Evolutionary conservation across 108 stramenopile species (phyloP).

Genomic region (Skeletonema costatum): DNA sequence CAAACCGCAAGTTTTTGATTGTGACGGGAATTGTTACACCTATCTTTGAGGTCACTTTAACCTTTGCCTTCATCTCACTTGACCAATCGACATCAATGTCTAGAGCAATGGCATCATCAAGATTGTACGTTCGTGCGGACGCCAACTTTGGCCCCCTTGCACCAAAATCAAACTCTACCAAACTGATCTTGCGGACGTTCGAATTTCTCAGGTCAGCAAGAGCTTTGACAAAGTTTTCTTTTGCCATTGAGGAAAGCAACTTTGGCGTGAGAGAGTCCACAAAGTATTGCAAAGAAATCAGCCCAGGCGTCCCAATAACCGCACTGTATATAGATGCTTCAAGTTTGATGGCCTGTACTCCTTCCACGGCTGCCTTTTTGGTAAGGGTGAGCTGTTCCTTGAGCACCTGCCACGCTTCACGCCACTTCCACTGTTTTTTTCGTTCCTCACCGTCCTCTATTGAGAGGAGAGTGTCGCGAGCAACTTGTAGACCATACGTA

Average conservation of each 20-base stretch:
- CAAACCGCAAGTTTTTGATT: slow-evolving; percentile 34
- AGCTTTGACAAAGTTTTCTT: slow-evolving; percentile 20
- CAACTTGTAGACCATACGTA: slow-evolving; percentile 8
- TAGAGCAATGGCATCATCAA: slow-evolving; percentile 3
- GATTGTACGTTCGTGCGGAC: slow-evolving; percentile 32
- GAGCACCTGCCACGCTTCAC: slow-evolving; percentile 35
- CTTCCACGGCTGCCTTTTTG: slow-evolving; percentile 22
- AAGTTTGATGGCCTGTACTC: slow-evolving; percentile 36
- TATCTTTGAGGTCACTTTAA: slow-evolving; percentile 8
- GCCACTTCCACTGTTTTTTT: slow-evolving; percentile 29
- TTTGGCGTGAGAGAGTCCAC: slow-evolving; percentile 31
- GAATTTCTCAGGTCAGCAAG: slow-evolving; percentile 9
- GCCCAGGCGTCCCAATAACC: slow-evolving; percentile 37
- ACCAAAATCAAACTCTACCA: slow-evolving; percentile 18
- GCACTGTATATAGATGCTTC: slow-evolving; percentile 35
- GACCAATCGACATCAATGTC: slow-evolving; percentile 11
- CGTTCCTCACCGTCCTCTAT: background rate
- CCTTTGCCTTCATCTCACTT: slow-evolving; percentile 4
- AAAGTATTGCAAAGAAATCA: slow-evolving; percentile 37
- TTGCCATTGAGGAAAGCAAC: slow-evolving; percentile 12
- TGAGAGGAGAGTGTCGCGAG: slow-evolving; percentile 8
- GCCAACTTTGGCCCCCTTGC: slow-evolving; percentile 10
- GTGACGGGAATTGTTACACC: slow-evolving; percentile 18
- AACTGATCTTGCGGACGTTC: slow-evolving; percentile 17
- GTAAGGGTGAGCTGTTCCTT: slow-evolving; percentile 23